Evolutionary conservation across 441 rosid genomes (phyloP), one percentile per base, ranked within the genome.

Genomic region (Melastoma candidum): DNA sequence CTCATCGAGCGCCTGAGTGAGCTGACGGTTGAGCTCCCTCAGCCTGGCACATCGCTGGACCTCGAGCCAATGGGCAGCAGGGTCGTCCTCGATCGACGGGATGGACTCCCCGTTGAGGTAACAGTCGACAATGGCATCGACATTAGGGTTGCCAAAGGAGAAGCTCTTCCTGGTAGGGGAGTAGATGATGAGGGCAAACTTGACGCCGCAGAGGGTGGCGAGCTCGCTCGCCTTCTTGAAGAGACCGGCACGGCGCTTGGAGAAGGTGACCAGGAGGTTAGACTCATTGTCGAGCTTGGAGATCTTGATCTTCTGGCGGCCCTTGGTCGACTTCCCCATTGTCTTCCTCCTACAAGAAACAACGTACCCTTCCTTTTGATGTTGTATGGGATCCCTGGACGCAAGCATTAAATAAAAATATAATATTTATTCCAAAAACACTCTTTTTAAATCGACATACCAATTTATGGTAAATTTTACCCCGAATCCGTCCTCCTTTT

Each of bases 161-260:
- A 58, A 76, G 9, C 64, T 64, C 50, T 79, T 76, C 2, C 61
- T 61, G 2, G 69, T 61, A 1, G 79, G 77, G 7, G 81, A 76
- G 51, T 76, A 76, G 1, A 63, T 57, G 1, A 79, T 48, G 44
- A 76, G 58, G 17, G 70, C 74, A 0, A 76, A 67, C 2, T 74
- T 54, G 0, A 59, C 77, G 1, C 79, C 81, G 1, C 75, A 69
- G 1, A 76, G 56, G n/a, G 72, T 54, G 24, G 74, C 56, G 4
- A 71, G 72, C 63, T 76, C 84, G 22, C 74, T 69, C 0, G 75
- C 81, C 56, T 76, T 79, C 63, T 70, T 76, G 54, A 79, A 54
- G 1, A 76, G 46, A 2, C 79, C 84, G 0, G 48, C 9, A 2
- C 72, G 57, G 7, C 72, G 69, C 49, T 71, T 71, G 6, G 76